Base-by-base conservation (phyloP, 345 rosid genomes). In the Gossypium thurberi region DNA sequence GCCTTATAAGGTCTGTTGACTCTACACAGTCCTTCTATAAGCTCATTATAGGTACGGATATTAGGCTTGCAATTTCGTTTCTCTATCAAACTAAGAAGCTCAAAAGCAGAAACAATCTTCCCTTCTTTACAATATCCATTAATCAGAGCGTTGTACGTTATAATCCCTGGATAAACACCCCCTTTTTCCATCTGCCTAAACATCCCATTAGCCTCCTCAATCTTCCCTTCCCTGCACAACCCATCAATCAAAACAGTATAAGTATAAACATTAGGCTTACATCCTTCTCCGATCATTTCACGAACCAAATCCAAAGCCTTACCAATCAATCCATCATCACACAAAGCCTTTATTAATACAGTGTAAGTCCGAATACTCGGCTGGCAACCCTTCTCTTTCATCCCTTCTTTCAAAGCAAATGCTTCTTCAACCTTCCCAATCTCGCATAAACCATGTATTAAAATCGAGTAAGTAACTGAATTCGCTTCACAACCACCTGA, bases 71-170 rank as follows among this genome's bases (percentile, higher is more conserved):
- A 84, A 68, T 78, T 82, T 65, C 51, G 76, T 81, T 77, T 83
- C 78, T 83, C 85, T 85, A 86, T 86, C 65, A 82, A 50, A 70
- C 78, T 70, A 37, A 86, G 85, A 63, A 86, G 80, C 77, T 86
- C 87, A 71, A 84, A 82, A 25, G 87, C 87, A 2, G 81, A 65
- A 78, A 80, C 62, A 52, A 84, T 69, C 75, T 62, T 69, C 44
- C 85, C 85, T 59, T 80, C 78, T 79, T 83, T 83, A 53, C 87
- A 82, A 72, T 84, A 84, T 57, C 89, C 89, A 71, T 84, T 84
- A 23, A 86, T 84, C 75, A 86, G 75, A 25, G 79, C 85, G 75
- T 84, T 86, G 75, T 76, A 86, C 40, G 85, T 86, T 75, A 84
- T 64, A 2, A 76, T 57, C 20, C 84, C 76, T 13, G 85, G 89